phyloP scores from a whole-genome alignment of 305 asterid genomes.

The Solanum hybrid region DNA sequence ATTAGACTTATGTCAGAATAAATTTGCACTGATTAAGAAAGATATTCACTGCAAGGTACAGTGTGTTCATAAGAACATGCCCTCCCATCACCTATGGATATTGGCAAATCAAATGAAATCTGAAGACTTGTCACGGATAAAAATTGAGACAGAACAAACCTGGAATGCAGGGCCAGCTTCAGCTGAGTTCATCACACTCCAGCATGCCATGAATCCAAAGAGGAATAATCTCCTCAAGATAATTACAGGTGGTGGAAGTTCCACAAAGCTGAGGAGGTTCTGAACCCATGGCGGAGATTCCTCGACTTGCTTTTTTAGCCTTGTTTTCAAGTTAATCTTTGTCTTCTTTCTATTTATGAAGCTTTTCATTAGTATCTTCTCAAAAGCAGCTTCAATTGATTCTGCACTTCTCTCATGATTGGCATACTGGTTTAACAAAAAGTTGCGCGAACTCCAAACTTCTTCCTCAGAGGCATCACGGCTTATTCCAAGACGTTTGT shows the following conservation, averaged over 20 bases:
- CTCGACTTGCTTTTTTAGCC: slow-evolving; percentile 87
- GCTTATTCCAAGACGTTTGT: slow-evolving; percentile 74
- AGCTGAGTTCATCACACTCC: slow-evolving; percentile 95
- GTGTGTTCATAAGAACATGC: neutral
- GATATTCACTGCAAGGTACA: neutral
- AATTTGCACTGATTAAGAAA: neutral
- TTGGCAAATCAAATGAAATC: neutral
- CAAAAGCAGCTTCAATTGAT: slow-evolving; percentile 91
- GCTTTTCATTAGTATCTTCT: slow-evolving; percentile 78
- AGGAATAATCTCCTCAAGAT: slow-evolving; percentile 84
- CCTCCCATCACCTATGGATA: neutral
- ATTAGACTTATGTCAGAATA: neutral
- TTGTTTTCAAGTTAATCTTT: slow-evolving; percentile 84
- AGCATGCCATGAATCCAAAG: slow-evolving; percentile 88
- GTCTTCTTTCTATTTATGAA: slow-evolving; percentile 69
- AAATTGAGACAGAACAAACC: slow-evolving; percentile 32
- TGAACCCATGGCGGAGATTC: slow-evolving; percentile 98
- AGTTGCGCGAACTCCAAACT: slow-evolving; percentile 92
- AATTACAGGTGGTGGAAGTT: slow-evolving; percentile 74
- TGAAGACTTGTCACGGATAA: neutral
- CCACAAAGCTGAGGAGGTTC: slow-evolving; percentile 76
- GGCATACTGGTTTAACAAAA: slow-evolving; percentile 67
- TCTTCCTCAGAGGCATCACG: slow-evolving; percentile 89
- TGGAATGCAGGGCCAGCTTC: slow-evolving; percentile 99
- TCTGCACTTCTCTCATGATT: slow-evolving; percentile 76